Evolutionary conservation across 2,329 filamentous ascomycete species (phyloP).

Genomic region (Scopulariopsis brevicaulis): DNA sequence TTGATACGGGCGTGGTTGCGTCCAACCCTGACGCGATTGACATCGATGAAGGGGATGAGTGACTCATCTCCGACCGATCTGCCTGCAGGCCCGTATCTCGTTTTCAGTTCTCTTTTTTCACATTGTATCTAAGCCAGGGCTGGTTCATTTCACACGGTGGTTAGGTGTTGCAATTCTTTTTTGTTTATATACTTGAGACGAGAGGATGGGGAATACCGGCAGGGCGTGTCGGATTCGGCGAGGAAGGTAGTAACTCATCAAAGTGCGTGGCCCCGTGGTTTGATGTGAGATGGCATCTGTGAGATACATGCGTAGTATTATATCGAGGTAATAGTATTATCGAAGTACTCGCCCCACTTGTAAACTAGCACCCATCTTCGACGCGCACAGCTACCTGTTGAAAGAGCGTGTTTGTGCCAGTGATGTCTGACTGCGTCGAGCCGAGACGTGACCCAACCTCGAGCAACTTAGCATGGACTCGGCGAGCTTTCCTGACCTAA

Average conservation of each 20-base stretch:
- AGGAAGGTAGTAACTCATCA: neutral
- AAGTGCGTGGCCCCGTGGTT: neutral
- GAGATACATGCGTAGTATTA: neutral
- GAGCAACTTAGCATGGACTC: neutral
- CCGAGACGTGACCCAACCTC: neutral
- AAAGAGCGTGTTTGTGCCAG: neutral
- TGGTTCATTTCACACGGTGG: neutral
- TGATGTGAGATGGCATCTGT: neutral
- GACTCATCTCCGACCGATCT: neutral
- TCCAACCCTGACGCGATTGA: slow-evolving; percentile 81
- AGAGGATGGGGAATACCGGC: neutral
- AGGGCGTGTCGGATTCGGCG: neutral
- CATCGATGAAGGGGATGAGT: slow-evolving; percentile 41
- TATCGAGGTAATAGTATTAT: neutral
- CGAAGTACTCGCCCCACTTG: too few relatives aligned
- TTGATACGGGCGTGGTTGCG: slow-evolving; percentile 33
- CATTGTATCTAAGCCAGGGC: neutral
- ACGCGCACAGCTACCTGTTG: neutral
- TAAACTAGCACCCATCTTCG: too few relatives aligned
- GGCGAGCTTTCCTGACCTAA: neutral
- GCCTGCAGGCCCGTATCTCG: neutral
- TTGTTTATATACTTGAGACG: slow-evolving; percentile 3
- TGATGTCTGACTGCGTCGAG: neutral
- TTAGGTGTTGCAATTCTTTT: slow-evolving; percentile 7
- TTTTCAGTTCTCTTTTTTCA: neutral